Conservation (phyloP, 1,139 yeast genomes). For the Arxiozyma bovina region DNA sequence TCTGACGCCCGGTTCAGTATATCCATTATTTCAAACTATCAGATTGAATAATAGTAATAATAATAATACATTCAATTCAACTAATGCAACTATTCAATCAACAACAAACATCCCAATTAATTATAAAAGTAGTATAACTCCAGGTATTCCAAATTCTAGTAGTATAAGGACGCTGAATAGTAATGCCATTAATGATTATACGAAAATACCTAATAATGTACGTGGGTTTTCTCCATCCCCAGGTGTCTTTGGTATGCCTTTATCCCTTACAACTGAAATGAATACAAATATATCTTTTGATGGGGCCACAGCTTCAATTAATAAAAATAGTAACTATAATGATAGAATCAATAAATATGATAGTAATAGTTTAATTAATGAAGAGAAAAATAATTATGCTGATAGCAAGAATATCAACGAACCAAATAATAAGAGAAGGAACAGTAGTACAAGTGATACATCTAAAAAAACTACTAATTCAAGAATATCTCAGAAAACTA, state of each 20-base stretch:
- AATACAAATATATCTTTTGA: background rate
- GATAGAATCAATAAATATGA: background rate
- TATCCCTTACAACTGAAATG: background rate
- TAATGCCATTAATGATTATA: constrained; percentile 8
- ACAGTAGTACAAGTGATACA: background rate
- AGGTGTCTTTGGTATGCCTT: background rate
- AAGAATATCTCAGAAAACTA: background rate
- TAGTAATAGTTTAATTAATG: background rate
- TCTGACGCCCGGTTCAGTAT: constrained; percentile 41
- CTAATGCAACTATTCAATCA: background rate
- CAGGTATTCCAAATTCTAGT: background rate
- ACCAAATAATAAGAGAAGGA: background rate
- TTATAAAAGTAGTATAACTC: background rate
- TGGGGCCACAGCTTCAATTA: background rate
- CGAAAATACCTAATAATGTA: background rate
- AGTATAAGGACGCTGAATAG: background rate
- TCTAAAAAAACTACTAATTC: background rate
- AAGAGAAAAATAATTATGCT: background rate
- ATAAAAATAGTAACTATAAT: background rate
- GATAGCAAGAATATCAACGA: background rate
- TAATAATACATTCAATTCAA: background rate
- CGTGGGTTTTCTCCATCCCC: background rate
- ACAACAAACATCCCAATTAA: background rate
- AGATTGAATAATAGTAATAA: constrained; percentile 9
- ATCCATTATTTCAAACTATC: constrained; percentile 29